Evolutionary conservation across 768 basidiomycete species (phyloP).

Genomic region (Termitomyces sp.): DNA sequence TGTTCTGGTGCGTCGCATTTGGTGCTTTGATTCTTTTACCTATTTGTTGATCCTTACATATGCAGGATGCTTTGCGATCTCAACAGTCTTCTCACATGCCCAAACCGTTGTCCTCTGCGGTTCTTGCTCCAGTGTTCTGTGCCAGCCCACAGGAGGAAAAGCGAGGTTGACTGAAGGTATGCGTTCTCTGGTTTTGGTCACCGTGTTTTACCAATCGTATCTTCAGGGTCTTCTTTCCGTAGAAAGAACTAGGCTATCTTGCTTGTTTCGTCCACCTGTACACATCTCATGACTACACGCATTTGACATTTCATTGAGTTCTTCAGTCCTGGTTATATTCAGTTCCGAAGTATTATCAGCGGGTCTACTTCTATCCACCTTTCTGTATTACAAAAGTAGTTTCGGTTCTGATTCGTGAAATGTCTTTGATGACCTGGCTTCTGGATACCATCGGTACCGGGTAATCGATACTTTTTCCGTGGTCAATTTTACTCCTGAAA

Average conservation of each 20-base stretch:
- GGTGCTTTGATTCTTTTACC: not conserved
- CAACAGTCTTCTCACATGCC: constrained; percentile 98
- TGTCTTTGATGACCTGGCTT: constrained; percentile 4
- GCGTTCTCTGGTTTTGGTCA: constrained; percentile 19
- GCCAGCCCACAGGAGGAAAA: constrained; percentile 98
- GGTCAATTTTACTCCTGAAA: not conserved
- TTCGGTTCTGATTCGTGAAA: constrained; percentile 1
- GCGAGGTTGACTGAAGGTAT: constrained; percentile 96
- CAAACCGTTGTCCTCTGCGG: constrained; percentile 95
- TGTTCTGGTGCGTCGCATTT: constrained; percentile 72
- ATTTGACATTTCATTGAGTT: constrained; percentile 1
- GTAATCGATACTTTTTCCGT: not conserved
- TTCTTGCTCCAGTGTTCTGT: constrained; percentile 89
- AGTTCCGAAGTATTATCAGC: constrained; percentile 1
- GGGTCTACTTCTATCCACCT: constrained; percentile 1
- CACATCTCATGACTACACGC: constrained; percentile 6
- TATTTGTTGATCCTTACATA: constrained; percentile 9
- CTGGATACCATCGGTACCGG: not conserved
- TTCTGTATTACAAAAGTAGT: constrained; percentile 8
- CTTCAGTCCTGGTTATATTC: not conserved
- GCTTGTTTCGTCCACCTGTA: constrained; percentile 16
- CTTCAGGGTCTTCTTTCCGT: constrained; percentile 91
- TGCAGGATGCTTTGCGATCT: constrained; percentile 90
- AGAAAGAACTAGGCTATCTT: constrained; percentile 69
- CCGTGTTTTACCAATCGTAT: not conserved